Percentiles rank a stretch among this genome's conserved stretches.
Conservation (phyloP, 2,329 filamentous ascomycete genomes). For the Capronia epimyces region DNA sequence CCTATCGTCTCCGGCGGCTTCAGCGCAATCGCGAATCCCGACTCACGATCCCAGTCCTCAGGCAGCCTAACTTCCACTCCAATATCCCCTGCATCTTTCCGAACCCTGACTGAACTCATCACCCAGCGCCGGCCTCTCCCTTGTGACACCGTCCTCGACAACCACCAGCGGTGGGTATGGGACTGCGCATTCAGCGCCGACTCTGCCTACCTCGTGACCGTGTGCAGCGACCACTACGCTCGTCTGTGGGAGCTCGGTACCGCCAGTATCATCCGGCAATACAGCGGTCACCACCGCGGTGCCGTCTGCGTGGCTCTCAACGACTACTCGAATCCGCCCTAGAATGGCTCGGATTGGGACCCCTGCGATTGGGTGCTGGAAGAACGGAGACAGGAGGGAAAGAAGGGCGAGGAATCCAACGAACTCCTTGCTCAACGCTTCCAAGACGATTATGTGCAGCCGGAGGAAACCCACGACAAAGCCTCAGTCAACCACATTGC, state of each 20-base stretch:
- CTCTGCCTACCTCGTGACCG: conserved; percentile 86
- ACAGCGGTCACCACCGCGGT: conserved; percentile 88
- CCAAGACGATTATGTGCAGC: not conserved
- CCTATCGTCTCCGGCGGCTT: not conserved
- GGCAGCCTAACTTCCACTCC: conserved; percentile 12
- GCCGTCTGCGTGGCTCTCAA: conserved; percentile 91
- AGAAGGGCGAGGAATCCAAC: conserved; percentile 5
- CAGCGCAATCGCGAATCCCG: conserved; percentile 3
- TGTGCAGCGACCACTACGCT: conserved; percentile 89
- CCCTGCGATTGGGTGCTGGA: not conserved
- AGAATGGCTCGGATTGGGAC: conserved; percentile 7
- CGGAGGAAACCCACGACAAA: not conserved
- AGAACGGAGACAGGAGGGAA: conserved; percentile 2
- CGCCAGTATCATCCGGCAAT: conserved; percentile 87
- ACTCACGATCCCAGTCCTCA: conserved; percentile 14
- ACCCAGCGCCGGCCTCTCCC: conserved; percentile 50
- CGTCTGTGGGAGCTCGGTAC: conserved; percentile 82
- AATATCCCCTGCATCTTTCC: conserved; percentile 14
- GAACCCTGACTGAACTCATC: conserved; percentile 21
- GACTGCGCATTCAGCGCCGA: conserved; percentile 94
- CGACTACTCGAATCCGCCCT: conserved; percentile 55
- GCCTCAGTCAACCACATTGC: not conserved
- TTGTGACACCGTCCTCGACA: conserved; percentile 78
- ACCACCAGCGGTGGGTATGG: conserved; percentile 96
- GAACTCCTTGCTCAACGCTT: not conserved